Evolutionary conservation across 805 yeast species (phyloP).

Genomic region (Ogataea dorogensis): DNA sequence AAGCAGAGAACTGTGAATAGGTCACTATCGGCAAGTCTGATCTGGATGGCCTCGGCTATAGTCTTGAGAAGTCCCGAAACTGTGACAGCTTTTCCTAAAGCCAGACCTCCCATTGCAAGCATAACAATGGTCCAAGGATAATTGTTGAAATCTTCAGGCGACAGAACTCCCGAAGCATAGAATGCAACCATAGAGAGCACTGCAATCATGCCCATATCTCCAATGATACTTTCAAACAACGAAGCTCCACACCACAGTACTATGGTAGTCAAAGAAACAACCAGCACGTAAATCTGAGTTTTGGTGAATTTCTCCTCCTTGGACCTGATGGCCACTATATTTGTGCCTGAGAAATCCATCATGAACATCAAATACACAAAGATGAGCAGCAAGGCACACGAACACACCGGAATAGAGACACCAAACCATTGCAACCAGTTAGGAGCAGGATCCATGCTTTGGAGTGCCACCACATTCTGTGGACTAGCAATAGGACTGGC

Average conservation of each 20-base stretch:
- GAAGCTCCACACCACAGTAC: conserved; percentile 88
- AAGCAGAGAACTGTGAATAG: conserved; percentile 70
- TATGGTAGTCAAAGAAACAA: conserved; percentile 70
- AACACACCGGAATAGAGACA: conserved; percentile 77
- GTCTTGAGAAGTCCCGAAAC: conserved; percentile 82
- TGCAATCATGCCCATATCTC: conserved; percentile 97
- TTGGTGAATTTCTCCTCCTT: conserved; percentile 64
- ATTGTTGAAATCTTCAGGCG: conserved; percentile 90
- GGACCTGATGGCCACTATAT: conserved; percentile 59
- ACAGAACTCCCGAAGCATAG: conserved; percentile 85
- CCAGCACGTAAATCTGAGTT: conserved; percentile 72
- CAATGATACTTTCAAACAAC: conserved; percentile 66
- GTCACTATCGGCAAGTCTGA: conserved; percentile 61
- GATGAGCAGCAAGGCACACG: conserved; percentile 58
- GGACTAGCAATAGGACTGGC: conserved; percentile 97
- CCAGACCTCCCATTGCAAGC: conserved; percentile 97
- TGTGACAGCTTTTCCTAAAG: conserved; percentile 91
- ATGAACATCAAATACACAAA: conserved; percentile 73
- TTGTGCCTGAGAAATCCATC: conserved; percentile 46
- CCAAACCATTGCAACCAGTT: conserved; percentile 95
- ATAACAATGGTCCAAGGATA: conserved; percentile 96
- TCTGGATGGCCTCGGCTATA: conserved; percentile 69
- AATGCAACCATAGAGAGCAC: conserved; percentile 86
- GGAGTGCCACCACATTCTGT: conserved; percentile 88
- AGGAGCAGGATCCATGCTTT: conserved; percentile 78